phyloP scores from a whole-genome alignment of 352 stramenopile genomes.

The Globisporangium cystogenes region DNA sequence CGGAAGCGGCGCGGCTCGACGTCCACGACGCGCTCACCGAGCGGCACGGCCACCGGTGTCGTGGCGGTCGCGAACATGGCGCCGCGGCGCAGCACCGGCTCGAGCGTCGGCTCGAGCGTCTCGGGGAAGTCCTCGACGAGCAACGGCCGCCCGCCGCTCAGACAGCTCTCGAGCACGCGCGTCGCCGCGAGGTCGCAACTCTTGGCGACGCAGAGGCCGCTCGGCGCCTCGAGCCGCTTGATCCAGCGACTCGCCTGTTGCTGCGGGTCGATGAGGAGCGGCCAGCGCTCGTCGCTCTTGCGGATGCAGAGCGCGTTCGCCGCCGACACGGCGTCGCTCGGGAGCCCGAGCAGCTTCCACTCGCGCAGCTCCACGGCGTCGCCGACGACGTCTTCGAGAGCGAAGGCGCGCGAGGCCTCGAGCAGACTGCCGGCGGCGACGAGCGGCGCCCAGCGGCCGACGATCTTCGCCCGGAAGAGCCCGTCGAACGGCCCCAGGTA shows the following conservation, averaged over 20 bases:
- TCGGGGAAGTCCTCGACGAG: constrained; percentile 60
- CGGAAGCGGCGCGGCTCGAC: constrained; percentile 75
- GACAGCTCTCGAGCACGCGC: constrained; percentile 29
- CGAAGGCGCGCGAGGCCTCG: constrained; percentile 38
- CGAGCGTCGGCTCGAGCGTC: constrained; percentile 42
- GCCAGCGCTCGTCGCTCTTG: constrained; percentile 82
- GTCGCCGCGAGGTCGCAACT: constrained; percentile 36
- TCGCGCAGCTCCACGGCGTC: constrained; percentile 79
- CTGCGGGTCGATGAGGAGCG: constrained; percentile 93
- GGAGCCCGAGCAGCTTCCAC: constrained; percentile 86
- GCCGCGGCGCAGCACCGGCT: constrained; percentile 37
- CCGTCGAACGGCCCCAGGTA: constrained; percentile 71
- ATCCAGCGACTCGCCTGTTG: constrained; percentile 92
- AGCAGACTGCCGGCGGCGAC: constrained; percentile 14
- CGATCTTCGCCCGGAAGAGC: constrained; percentile 25
- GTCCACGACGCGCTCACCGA: constrained; percentile 68
- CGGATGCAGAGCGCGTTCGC: constrained; percentile 91
- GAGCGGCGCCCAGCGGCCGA: constrained; percentile 31
- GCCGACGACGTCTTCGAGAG: constrained; percentile 63
- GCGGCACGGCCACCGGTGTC: constrained; percentile 24
- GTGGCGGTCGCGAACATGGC: not conserved
- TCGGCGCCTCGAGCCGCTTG: constrained; percentile 68
- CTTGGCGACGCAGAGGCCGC: constrained; percentile 74
- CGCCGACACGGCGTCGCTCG: constrained; percentile 83
- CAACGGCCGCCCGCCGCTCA: constrained; percentile 34